phyloP scores from a whole-genome alignment of 371 early-diverging fungal species.

The Mortierella sp. region DNA sequence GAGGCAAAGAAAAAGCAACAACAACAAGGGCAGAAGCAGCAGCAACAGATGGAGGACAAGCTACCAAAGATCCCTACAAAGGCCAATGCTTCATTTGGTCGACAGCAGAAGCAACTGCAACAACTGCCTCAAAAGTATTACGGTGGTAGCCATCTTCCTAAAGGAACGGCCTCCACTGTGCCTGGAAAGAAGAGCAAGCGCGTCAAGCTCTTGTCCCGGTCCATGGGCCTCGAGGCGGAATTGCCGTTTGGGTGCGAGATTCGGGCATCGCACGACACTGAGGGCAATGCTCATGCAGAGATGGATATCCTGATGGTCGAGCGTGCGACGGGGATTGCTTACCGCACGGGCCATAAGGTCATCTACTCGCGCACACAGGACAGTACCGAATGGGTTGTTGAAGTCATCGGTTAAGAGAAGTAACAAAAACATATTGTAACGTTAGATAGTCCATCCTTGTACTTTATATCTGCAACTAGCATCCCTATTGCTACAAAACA shows the following conservation, averaged over 20 bases:
- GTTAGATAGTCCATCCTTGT: no score
- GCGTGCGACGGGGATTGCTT: constrained; percentile 25
- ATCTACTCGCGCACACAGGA: constrained; percentile 12
- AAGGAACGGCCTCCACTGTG: not conserved
- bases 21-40: not conserved
- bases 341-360: constrained; percentile 34
- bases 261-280: constrained; percentile 13
- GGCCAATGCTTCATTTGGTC: constrained; percentile 14
- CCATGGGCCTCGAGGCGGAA: constrained; percentile 29
- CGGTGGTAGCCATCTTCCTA: not conserved
- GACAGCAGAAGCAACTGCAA: not conserved
- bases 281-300: constrained; percentile 20
- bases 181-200: constrained; percentile 1
- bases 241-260: constrained; percentile 31
- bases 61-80: constrained; percentile 33
- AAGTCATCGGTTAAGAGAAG: constrained; percentile 12
- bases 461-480: no score
- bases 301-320: constrained; percentile 36
- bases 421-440: no score
- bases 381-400: constrained; percentile 21
- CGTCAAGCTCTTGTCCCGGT: constrained; percentile 10
- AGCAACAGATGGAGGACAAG: constrained; percentile 9
- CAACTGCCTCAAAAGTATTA: constrained; percentile 6
- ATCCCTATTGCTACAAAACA: no score
- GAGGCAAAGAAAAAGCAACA: not conserved